Percentiles rank a stretch among this genome's conserved stretches.
phyloP scores from a whole-genome alignment of 768 basidiomycete genomes.

The Phaeotremella fagi region DNA sequence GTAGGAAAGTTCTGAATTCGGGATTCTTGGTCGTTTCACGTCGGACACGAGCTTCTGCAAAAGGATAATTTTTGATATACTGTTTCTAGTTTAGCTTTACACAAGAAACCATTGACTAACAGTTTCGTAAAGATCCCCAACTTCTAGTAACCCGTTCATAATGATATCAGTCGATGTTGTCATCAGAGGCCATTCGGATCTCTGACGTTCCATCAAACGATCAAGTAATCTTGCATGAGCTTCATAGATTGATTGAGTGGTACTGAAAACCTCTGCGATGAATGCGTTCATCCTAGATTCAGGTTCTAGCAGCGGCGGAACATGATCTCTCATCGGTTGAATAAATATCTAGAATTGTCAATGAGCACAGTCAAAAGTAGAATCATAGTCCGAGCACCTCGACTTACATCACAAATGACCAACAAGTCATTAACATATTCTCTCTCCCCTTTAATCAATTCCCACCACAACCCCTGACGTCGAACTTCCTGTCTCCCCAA shows the following conservation, averaged over 20 bases:
- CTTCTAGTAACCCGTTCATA: constrained; percentile 26
- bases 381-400: too few species aligned
- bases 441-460: constrained; percentile 39
- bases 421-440: constrained; percentile 40
- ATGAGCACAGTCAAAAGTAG: too few species aligned
- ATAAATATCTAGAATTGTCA: constrained; percentile 28
- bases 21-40: constrained; percentile 67
- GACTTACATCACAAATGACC: constrained; percentile 33
- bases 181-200: constrained; percentile 39
- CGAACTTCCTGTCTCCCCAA: constrained; percentile 27
- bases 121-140: constrained; percentile 28
- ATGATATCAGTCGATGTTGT: constrained; percentile 36
- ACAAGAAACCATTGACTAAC: constrained; percentile 15
- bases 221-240: constrained; percentile 27
- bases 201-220: constrained; percentile 31
- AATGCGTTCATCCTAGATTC: constrained; percentile 29
- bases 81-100: not conserved
- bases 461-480: constrained; percentile 41
- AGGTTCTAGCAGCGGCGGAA: constrained; percentile 31
- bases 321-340: constrained; percentile 18
- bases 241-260: constrained; percentile 22
- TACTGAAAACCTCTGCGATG: constrained; percentile 39
- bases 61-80: constrained; percentile 61
- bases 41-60: constrained; percentile 76
- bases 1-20: constrained; percentile 62